Conservation (phyloP, 106 monocot species). For the Platanthera guangdongensis region DNA sequence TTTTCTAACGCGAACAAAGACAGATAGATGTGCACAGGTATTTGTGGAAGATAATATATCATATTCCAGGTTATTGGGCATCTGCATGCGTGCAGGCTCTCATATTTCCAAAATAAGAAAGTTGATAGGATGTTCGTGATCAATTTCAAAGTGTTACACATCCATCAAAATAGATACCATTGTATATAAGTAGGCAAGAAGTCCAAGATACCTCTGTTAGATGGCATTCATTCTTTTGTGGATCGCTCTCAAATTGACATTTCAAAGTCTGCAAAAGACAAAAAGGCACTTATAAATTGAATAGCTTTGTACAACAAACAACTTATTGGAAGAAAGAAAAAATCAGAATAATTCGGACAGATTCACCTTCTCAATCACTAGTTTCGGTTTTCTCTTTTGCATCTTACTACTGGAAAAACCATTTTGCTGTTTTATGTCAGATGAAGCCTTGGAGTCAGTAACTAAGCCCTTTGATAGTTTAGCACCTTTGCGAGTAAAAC, state of each 20-base stretch:
- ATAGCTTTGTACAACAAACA: neutral
- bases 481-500: slow-evolving; percentile 31
- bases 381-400: slow-evolving; percentile 56
- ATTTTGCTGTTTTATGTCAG: slow-evolving; percentile 43
- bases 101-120: neutral
- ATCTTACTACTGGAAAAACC: slow-evolving; percentile 23
- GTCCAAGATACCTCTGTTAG: slow-evolving; percentile 43
- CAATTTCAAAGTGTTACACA: neutral
- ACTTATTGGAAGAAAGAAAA: neutral
- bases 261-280: slow-evolving; percentile 34
- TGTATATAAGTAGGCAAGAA: neutral
- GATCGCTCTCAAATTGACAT: slow-evolving; percentile 26
- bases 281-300: neutral
- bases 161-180: slow-evolving; percentile 8
- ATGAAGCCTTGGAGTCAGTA: slow-evolving; percentile 28
- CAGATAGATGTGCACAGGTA: neutral
- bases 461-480: slow-evolving; percentile 35
- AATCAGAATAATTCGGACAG: neutral
- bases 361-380: slow-evolving; percentile 39
- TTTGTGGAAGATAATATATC: neutral
- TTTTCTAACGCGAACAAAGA: no score
- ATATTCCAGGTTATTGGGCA: neutral
- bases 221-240: slow-evolving; percentile 24
- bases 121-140: neutral
- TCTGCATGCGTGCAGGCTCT: neutral